A percentile compares a stretch with the other conserved stretches of the same genome.
phyloP scores from a whole-genome alignment of 1,284 basidiomycete species.

The Naganishia liquefaciens region DNA sequence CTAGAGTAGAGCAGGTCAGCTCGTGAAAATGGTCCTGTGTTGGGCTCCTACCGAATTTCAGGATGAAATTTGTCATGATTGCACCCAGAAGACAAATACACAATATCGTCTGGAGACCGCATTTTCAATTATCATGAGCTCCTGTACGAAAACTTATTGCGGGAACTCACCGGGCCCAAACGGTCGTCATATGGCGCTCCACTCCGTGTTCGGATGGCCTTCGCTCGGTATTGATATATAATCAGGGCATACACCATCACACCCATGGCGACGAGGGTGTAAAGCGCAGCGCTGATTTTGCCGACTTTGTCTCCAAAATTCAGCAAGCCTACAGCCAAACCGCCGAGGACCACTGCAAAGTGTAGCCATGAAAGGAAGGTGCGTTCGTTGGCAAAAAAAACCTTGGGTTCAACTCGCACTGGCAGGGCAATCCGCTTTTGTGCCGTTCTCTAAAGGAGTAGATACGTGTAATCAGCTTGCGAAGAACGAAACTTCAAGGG shows the following conservation, averaged over 20 bases:
- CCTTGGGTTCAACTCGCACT: conserved; percentile 89
- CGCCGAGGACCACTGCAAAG: conserved; percentile 89
- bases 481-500: not conserved
- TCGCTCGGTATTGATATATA: conserved; percentile 94
- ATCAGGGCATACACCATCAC: conserved; percentile 96
- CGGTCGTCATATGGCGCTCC: conserved; percentile 97
- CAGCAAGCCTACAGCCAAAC: conserved; percentile 90
- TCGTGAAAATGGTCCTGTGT: not conserved
- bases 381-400: conserved; percentile 79
- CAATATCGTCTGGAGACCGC: conserved; percentile 67
- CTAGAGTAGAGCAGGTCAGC: not conserved
- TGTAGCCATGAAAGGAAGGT: conserved; percentile 96
- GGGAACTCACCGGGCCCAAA: conserved; percentile 69
- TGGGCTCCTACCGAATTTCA: conserved; percentile 53
- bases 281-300: conserved; percentile 55
- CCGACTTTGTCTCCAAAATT: conserved; percentile 87
- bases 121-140: not conserved
- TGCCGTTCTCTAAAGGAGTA: conserved; percentile 84
- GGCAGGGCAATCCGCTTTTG: conserved; percentile 93
- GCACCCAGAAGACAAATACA: conserved; percentile 84
- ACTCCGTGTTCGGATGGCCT: conserved; percentile 86
- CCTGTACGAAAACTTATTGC: conserved; percentile 9
- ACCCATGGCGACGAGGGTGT: conserved; percentile 70
- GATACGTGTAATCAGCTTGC: conserved; percentile 88
- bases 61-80: conserved; percentile 83